Base-by-base conservation (phyloP, 2,329 filamentous ascomycete genomes). In the Aureobasidium mangrovei region DNA sequence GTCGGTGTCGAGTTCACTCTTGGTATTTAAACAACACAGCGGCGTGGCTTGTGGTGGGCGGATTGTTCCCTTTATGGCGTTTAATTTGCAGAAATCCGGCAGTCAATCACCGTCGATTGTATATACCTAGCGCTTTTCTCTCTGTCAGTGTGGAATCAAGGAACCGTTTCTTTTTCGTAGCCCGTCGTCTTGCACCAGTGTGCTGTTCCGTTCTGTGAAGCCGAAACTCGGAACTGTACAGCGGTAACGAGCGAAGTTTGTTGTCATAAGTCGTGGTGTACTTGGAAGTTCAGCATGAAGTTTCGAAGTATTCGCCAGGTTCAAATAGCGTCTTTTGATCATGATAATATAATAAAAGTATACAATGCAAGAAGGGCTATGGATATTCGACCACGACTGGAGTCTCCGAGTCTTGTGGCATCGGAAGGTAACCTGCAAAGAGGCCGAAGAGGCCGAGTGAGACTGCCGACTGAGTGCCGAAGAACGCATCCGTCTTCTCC, bases 1-100 rank as follows among this genome's bases (percentile, higher is more conserved):
- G 91, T 97, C 62, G 91, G 91, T 65, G 91, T 97, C 65, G 88
- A 95, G 76, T 95, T 95, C 76, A 87, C 84, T 64, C 81, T 95
- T 69, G 91, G 90, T 76, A 96, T 96, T 78, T 97, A 88, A 47
- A 43, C 4, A n/a, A 32, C 40, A 44, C 36, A 35, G n/a, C 3
- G 36, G 36, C 35, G 43, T 33, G 44, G 35, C 41, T 39, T 45
- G 24, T 54, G 28, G 42, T 45, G 43, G 51, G 51, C 35, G 51
- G 51, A 54, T 46, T 46, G 36, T 45, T 54, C 51, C 51, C 51
- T 40, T 39, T 41, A 18, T 29, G 53, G 53, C 43, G 53, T 54
- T 42, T 46, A 48, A 40, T 54, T 54, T 54, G 53, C 43, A 54
- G 43, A 47, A 26, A 26, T 43, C 10, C 38, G 10, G 18, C 53